These are phyloP conservation scores for Verbena officinalis DNA, from an alignment of 257 asterid species.

Conservation along the genomic window DNA sequence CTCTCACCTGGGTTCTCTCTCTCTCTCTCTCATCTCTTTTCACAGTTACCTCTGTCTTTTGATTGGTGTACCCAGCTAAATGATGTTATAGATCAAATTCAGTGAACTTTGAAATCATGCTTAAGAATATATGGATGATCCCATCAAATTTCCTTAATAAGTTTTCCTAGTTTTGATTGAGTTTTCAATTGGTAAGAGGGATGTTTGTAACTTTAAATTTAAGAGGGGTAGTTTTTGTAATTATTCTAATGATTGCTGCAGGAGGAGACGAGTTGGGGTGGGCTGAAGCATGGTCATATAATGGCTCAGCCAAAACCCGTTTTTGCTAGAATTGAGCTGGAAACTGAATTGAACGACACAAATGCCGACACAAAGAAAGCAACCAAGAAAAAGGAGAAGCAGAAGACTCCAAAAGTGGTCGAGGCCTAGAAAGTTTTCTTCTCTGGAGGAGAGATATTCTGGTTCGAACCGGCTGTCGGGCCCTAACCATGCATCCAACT, in stretches of 20 bases:
- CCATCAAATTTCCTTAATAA: no score
- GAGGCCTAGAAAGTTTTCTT: slow-evolving; percentile 50
- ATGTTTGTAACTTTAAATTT: no score
- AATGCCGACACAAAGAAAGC: slow-evolving; percentile 49
- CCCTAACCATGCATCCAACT: no score
- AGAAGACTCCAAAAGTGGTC: slow-evolving; percentile 43
- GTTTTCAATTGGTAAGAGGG: no score
- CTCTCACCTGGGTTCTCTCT: slow-evolving; percentile 71
- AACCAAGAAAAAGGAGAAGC: slow-evolving; percentile 50
- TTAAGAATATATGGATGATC: no score
- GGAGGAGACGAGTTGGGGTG: slow-evolving; percentile 91
- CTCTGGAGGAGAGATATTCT: neutral
- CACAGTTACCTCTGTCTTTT: no score
- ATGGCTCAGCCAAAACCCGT: slow-evolving; percentile 76
- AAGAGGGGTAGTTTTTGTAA: neutral
- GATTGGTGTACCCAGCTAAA: neutral
- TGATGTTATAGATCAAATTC: no score
- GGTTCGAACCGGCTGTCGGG: no score
- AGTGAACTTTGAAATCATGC: no score
- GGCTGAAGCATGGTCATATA: slow-evolving; percentile 74
- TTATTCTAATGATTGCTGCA: slow-evolving; percentile 38
- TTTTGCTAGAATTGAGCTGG: slow-evolving; percentile 77
- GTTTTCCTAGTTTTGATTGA: no score
- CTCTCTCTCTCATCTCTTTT: slow-evolving; percentile 21
- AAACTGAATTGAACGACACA: slow-evolving; percentile 37